These are phyloP conservation scores for Phytopythium kandeliae DNA, from an alignment of 352 stramenopile genomes.

Conservation along the genomic window DNA sequence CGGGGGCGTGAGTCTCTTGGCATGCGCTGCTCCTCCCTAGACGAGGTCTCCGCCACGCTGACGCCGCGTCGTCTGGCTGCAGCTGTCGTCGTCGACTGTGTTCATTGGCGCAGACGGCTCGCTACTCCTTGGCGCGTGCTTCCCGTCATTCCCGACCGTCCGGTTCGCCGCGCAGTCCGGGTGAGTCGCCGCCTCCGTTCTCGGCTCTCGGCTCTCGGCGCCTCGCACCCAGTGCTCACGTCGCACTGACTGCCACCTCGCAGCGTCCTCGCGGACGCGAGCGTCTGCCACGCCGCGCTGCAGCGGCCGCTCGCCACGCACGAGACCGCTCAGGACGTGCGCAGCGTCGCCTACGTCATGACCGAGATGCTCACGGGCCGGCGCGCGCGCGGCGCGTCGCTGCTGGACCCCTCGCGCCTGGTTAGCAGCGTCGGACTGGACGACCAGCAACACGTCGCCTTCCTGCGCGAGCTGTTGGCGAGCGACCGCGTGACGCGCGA, in stretches of 20 bases:
- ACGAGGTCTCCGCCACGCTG: neutral
- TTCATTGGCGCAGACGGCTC: slow-evolving; percentile 27
- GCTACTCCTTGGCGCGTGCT: slow-evolving; percentile 32
- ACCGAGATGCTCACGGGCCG: slow-evolving; percentile 53
- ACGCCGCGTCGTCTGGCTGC: neutral
- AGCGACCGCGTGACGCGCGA: slow-evolving; percentile 7
- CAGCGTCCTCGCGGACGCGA: slow-evolving; percentile 26
- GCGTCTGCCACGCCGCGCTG: slow-evolving; percentile 22
- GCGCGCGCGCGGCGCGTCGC: slow-evolving; percentile 18
- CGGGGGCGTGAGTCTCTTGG: neutral
- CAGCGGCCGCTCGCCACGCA: slow-evolving; percentile 9
- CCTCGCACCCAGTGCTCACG: too few species aligned
- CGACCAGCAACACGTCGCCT: slow-evolving; percentile 18
- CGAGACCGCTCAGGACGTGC: slow-evolving; percentile 26
- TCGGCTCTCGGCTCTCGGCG: too few species aligned
- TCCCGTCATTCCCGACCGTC: slow-evolving; percentile 24
- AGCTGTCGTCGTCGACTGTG: slow-evolving; percentile 40
- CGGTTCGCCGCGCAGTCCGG: slow-evolving; percentile 10
- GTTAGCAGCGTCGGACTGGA: slow-evolving; percentile 14
- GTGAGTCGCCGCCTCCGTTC: neutral
- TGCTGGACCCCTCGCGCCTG: slow-evolving; percentile 27
- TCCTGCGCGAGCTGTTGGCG: slow-evolving; percentile 27
- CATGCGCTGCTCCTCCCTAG: neutral
- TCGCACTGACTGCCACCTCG: too few species aligned
- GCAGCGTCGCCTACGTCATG: slow-evolving; percentile 54